Percentiles rank a stretch among this genome's conserved stretches.
phyloP scores from a whole-genome alignment of 805 yeast species.

The Hemisphaericaspora nanyangensis region DNA sequence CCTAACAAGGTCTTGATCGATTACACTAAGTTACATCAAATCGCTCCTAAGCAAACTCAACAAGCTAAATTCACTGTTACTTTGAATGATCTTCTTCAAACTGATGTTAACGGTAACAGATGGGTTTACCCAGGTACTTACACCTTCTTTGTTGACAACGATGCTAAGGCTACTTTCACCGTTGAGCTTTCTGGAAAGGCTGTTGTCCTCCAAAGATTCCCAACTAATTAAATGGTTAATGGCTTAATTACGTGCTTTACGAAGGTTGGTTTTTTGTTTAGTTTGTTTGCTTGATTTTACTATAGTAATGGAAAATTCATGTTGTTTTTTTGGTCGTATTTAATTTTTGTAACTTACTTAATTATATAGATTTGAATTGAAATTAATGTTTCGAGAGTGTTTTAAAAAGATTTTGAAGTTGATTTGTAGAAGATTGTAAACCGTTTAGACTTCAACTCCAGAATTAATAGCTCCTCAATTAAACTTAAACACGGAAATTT shows the following conservation, averaged over 20 bases:
- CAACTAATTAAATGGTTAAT: background rate
- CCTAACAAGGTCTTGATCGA: conserved; percentile 3
- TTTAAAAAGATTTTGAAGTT: no score
- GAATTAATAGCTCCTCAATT: no score
- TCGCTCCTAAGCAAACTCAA: conserved; percentile 1
- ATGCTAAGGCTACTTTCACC: conserved; percentile 2
- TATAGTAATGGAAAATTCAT: no score
- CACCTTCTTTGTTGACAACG: conserved; percentile 4
- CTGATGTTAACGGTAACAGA: conserved; percentile 4
- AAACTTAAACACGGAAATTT: no score
- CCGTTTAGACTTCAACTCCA: no score
- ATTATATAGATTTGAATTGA: no score
- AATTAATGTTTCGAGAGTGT: no score
- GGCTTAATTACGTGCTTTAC: background rate
- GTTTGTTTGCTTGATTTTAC: background rate
- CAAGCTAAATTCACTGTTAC: conserved; percentile 5
- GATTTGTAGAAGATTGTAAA: no score
- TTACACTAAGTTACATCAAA: conserved; percentile 2
- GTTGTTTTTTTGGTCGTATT: no score
- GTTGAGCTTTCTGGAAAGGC: conserved; percentile 4
- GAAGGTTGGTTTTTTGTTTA: background rate
- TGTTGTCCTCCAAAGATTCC: conserved; percentile 2
- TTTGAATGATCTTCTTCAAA: conserved; percentile 1
- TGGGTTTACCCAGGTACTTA: conserved; percentile 6
- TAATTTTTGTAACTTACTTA: no score